These are phyloP conservation scores for Tricholoma sp. DNA, from an alignment of 768 basidiomycete species.

Conservation along the genomic window DNA sequence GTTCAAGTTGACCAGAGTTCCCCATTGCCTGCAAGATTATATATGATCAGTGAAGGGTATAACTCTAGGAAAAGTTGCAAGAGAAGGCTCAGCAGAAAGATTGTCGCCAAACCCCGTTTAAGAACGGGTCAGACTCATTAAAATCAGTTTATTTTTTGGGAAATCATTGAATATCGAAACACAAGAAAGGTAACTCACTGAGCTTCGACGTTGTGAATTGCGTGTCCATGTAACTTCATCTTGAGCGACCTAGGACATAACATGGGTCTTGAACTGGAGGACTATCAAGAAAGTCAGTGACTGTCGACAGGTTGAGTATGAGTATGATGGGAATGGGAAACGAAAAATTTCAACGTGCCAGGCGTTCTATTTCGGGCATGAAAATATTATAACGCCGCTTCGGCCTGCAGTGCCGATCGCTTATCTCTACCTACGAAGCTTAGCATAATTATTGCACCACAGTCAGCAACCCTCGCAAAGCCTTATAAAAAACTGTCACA, in stretches of 20 bases:
- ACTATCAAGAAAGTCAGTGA: too few relatives aligned
- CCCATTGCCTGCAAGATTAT: background rate
- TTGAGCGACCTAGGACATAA: too few relatives aligned
- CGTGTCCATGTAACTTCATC: too few relatives aligned
- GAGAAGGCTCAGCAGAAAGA: conserved; percentile 31
- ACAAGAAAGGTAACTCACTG: background rate
- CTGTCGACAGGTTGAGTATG: too few relatives aligned
- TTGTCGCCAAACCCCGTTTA: conserved; percentile 29
- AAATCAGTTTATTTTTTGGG: conserved; percentile 41
- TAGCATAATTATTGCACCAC: too few relatives aligned
- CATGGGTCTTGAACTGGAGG: too few relatives aligned
- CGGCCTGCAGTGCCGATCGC: too few relatives aligned
- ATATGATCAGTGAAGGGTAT: conserved; percentile 1
- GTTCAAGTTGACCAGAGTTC: too few relatives aligned
- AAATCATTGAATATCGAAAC: conserved; percentile 31
- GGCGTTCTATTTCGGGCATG: background rate
- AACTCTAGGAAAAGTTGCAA: conserved; percentile 3
- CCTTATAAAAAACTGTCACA: too few relatives aligned
- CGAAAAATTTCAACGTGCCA: background rate
- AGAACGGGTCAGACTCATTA: conserved; percentile 43
- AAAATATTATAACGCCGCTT: background rate
- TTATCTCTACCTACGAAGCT: too few relatives aligned
- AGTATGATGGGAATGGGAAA: background rate
- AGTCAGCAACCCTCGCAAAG: too few relatives aligned
- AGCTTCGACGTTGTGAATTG: too few relatives aligned